Percentiles rank a stretch among this genome's conserved stretches.
Conservation (phyloP, 2,329 filamentous ascomycete genomes). For the Aspergillus latus region DNA sequence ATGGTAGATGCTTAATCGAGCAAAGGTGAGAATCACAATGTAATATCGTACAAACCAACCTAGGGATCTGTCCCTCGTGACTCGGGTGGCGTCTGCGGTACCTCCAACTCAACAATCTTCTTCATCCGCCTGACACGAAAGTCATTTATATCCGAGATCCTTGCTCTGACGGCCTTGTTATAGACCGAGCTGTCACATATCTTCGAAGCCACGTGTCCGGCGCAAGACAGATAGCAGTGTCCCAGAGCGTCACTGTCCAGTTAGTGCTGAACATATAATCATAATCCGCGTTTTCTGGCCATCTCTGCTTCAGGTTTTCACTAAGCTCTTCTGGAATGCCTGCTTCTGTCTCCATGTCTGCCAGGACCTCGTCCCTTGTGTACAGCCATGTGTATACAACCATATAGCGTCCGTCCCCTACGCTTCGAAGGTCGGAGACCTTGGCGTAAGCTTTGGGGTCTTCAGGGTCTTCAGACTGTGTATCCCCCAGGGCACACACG, state of each 20-base stretch:
- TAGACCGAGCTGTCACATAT: neutral
- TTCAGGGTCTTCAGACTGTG: too few relatives aligned
- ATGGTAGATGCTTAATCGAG: too few relatives aligned
- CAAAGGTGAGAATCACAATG: too few relatives aligned
- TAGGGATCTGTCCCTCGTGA: too few relatives aligned
- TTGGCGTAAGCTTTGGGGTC: neutral
- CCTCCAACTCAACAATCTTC: too few relatives aligned
- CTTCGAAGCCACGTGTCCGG: neutral
- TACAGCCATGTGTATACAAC: constrained; percentile 5
- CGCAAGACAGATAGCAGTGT: neutral
- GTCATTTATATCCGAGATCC: too few relatives aligned
- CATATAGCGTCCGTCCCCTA: constrained; percentile 7
- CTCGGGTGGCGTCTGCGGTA: too few relatives aligned
- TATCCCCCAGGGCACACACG: neutral
- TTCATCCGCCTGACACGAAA: too few relatives aligned
- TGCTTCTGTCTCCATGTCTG: neutral
- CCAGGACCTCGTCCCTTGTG: neutral
- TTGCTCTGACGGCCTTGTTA: too few relatives aligned
- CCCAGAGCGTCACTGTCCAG: constrained; percentile 1
- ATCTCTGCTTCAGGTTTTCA: neutral
- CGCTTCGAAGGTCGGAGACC: neutral
- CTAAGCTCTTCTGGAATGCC: neutral
- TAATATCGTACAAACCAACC: too few relatives aligned
- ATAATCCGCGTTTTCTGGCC: neutral
- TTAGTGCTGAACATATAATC: constrained; percentile 7